A percentile compares a stretch with the other conserved stretches of the same genome.
These are phyloP conservation scores for Paraconiothyrium sp. DNA, from an alignment of 2,329 filamentous ascomycete genomes.

Conservation along the genomic window DNA sequence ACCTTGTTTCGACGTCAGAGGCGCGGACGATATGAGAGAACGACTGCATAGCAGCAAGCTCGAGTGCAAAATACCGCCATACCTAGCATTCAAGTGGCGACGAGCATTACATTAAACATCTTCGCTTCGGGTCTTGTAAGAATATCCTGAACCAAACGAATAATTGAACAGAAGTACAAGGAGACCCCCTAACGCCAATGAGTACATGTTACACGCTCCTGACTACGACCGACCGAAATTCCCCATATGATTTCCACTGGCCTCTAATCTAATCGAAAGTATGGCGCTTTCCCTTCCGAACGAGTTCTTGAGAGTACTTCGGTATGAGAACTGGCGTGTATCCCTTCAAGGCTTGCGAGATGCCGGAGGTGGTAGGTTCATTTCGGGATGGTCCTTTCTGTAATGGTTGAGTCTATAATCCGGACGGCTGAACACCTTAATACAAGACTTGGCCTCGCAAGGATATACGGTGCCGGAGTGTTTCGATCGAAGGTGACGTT, in stretches of 20 bases:
- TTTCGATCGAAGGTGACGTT: conserved; percentile 4
- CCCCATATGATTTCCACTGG: too few species aligned
- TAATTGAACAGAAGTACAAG: too few species aligned
- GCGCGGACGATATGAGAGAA: background rate
- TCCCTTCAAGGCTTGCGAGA: background rate
- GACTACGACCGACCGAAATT: too few species aligned
- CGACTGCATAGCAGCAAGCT: too few species aligned
- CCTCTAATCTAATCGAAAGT: too few species aligned
- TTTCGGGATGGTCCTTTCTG: background rate
- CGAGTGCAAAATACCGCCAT: background rate
- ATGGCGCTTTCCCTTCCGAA: background rate
- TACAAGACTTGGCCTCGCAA: conserved; percentile 2
- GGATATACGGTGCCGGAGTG: background rate
- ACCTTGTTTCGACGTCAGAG: conserved; percentile 9
- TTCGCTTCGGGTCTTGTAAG: too few species aligned
- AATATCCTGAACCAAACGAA: too few species aligned
- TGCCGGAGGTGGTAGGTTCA: background rate
- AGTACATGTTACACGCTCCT: too few species aligned
- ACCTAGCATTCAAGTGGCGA: background rate
- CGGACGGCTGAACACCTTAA: background rate
- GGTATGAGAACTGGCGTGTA: background rate
- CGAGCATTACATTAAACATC: background rate
- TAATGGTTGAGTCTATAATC: conserved; percentile 8
- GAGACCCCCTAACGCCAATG: too few species aligned
- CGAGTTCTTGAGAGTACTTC: background rate